Conservation (phyloP, 176 grass and related monocot species). For the Carex kokanica region DNA sequence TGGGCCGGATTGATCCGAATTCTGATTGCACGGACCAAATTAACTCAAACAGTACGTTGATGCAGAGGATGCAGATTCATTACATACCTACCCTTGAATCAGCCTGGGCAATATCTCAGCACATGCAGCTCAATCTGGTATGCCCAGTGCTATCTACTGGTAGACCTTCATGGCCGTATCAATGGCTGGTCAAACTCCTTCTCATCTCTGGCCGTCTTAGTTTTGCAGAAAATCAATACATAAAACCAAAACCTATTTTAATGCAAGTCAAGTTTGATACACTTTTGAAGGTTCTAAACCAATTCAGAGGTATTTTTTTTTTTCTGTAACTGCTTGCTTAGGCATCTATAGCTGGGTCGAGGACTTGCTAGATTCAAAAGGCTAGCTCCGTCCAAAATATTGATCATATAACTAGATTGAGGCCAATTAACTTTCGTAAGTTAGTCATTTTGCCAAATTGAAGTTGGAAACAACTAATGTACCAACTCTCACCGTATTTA, state of each 20-base stretch:
- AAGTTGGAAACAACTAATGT: too few relatives aligned
- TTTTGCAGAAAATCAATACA: too few relatives aligned
- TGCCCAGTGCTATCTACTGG: constrained; percentile 68
- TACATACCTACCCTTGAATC: constrained; percentile 27
- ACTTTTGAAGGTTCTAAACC: background rate
- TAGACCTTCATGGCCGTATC: constrained; percentile 80
- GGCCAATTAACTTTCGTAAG: background rate
- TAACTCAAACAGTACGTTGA: too few relatives aligned
- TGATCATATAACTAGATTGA: background rate
- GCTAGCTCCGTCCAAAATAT: background rate
- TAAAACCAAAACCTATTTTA: too few relatives aligned
- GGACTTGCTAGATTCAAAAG: background rate
- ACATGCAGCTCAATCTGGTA: constrained; percentile 78
- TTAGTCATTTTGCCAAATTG: too few relatives aligned
- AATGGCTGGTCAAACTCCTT: constrained; percentile 57
- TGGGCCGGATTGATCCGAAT: too few relatives aligned
- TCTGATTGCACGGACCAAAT: too few relatives aligned
- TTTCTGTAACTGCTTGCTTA: background rate
- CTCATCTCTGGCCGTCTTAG: too few relatives aligned
- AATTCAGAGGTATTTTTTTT: background rate
- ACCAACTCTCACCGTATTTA: too few relatives aligned
- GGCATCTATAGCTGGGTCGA: background rate
- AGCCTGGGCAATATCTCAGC: constrained; percentile 71
- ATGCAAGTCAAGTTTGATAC: background rate
- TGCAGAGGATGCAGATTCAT: too few relatives aligned